phyloP scores from a whole-genome alignment of 2,329 filamentous ascomycete genomes.

The Triangularia setosa region DNA sequence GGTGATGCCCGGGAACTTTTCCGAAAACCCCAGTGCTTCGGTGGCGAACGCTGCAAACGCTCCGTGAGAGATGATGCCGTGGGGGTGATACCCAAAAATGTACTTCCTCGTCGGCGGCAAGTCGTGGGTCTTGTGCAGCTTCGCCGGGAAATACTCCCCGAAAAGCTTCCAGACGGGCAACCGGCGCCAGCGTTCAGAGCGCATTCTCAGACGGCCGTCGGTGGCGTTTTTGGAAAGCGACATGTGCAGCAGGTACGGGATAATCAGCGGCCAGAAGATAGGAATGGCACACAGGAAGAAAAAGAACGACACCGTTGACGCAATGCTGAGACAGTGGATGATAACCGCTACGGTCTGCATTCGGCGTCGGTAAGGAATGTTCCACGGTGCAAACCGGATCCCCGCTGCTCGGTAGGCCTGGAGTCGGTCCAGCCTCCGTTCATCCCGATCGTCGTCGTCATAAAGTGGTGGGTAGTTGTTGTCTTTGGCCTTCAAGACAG shows the following conservation, averaged over 20 bases:
- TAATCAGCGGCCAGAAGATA: slow-evolving; percentile 76
- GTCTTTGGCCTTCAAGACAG: not conserved
- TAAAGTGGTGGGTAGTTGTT: slow-evolving; percentile 21
- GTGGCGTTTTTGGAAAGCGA: slow-evolving; percentile 74
- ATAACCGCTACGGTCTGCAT: slow-evolving; percentile 76
- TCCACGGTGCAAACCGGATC: slow-evolving; percentile 80
- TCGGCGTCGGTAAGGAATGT: slow-evolving; percentile 66
- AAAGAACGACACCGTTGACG: slow-evolving; percentile 71
- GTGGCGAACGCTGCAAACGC: slow-evolving; percentile 89
- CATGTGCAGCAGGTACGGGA: slow-evolving; percentile 78
- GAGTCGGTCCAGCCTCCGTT: slow-evolving; percentile 18
- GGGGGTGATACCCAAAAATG: slow-evolving; percentile 95
- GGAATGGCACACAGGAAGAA: slow-evolving; percentile 90
- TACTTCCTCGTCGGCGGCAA: slow-evolving; percentile 83
- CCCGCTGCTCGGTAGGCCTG: slow-evolving; percentile 36
- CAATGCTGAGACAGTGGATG: slow-evolving; percentile 67
- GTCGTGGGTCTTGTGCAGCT: slow-evolving; percentile 77
- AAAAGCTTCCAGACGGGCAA: slow-evolving; percentile 82
- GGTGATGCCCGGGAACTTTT: slow-evolving; percentile 90
- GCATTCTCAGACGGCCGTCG: slow-evolving; percentile 69
- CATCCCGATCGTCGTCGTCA: slow-evolving; percentile 16
- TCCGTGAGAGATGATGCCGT: slow-evolving; percentile 96
- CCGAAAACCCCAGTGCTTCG: slow-evolving; percentile 79
- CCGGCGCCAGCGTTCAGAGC: slow-evolving; percentile 70
- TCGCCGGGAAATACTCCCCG: slow-evolving; percentile 86